These are phyloP conservation scores for Wickerhamomyces rabaulensis DNA, from an alignment of 805 yeast genomes.

Conservation along the genomic window DNA sequence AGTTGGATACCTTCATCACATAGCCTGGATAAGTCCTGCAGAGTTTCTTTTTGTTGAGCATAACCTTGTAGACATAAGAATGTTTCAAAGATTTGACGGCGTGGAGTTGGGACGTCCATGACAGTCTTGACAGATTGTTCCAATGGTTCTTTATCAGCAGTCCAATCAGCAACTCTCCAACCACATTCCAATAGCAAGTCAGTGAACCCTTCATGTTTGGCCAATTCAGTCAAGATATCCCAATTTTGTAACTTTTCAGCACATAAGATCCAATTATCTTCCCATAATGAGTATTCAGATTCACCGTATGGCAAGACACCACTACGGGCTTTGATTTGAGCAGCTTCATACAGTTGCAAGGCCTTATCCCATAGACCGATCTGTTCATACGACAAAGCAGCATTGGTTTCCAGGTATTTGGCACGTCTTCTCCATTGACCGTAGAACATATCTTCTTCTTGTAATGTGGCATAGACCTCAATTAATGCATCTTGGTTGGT, in stretches of 20 bases:
- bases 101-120: conserved; percentile 98
- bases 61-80: conserved; percentile 89
- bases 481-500: conserved; percentile 86
- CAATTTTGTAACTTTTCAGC: conserved; percentile 97
- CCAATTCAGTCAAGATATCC: conserved; percentile 94
- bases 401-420: conserved; percentile 86
- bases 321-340: conserved; percentile 93
- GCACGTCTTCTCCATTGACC: conserved; percentile 98
- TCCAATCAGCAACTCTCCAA: conserved; percentile 99
- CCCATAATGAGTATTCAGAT: conserved; percentile 94
- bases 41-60: conserved; percentile 83
- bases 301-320: conserved; percentile 95
- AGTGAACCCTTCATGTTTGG: conserved; percentile 96
- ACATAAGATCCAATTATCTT: conserved; percentile 96
- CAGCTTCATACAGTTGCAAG: conserved; percentile 87
- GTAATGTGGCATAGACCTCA: conserved; percentile 81
- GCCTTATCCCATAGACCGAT: conserved; percentile 94
- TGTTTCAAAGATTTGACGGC: conserved; percentile 93
- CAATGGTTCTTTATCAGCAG: conserved; percentile 86
- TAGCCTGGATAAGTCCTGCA: conserved; percentile 75
- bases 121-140: conserved; percentile 93
- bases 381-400: conserved; percentile 92
- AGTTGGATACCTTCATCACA: conserved; percentile 97
- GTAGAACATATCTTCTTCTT: conserved; percentile 95
- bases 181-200: conserved; percentile 96